phyloP scores from a whole-genome alignment of 345 rosid genomes.

The Arabidopsis thaliana region TAIR10.1 NC_003071.7:10848001-10848500 shows the following conservation, averaged over 20 bases:
- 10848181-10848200: slow-evolving; percentile 75
- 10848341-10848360: slow-evolving; percentile 77
- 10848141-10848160: slow-evolving; percentile 71
- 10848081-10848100: slow-evolving; percentile 78
- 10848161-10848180: slow-evolving; percentile 70
- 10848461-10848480: slow-evolving; percentile 74
- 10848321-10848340: slow-evolving; percentile 79
- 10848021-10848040: slow-evolving; percentile 86
- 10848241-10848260: slow-evolving; percentile 77
- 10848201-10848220: slow-evolving; percentile 58
- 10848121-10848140: slow-evolving; percentile 62
- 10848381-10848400: slow-evolving; percentile 68
- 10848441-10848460: slow-evolving; percentile 70
- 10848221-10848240: slow-evolving; percentile 68
- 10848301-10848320: slow-evolving; percentile 66
- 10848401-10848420: slow-evolving; percentile 77
- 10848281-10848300: slow-evolving; percentile 66
- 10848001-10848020: slow-evolving; percentile 43
- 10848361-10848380: slow-evolving; percentile 59
- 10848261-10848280: slow-evolving; percentile 75
- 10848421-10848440: slow-evolving; percentile 67
- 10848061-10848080: slow-evolving; percentile 60
- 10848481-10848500: slow-evolving; percentile 68
- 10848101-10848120: slow-evolving; percentile 71
- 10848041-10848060: slow-evolving; percentile 66